A percentile compares a stretch with the other conserved stretches of the same genome.
phyloP scores from a whole-genome alignment of 139 green algal species.

The Edaphochlamys debaryana region DNA sequence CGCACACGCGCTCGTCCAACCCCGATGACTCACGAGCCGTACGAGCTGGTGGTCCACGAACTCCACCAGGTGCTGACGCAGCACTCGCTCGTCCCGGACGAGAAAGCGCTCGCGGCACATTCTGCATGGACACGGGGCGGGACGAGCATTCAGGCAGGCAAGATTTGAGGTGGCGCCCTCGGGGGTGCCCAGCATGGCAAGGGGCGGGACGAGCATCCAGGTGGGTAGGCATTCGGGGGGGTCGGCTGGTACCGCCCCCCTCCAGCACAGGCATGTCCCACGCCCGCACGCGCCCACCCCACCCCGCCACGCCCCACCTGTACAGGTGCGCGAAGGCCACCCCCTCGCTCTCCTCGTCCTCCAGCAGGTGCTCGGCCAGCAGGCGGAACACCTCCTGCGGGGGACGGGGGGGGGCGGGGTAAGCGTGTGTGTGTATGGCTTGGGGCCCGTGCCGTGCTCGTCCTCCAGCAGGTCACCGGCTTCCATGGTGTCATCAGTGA shows the following conservation, averaged over 20 bases:
- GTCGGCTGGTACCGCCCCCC: too few relatives aligned
- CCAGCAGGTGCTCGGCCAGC: slow-evolving; percentile 78
- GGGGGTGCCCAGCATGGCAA: too few relatives aligned
- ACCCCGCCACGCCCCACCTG: slow-evolving; percentile 10
- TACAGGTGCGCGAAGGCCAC: slow-evolving; percentile 55
- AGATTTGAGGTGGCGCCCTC: too few relatives aligned
- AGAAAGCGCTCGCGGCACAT: slow-evolving; percentile 90
- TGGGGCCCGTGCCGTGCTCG: too few relatives aligned
- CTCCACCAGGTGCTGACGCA: slow-evolving; percentile 86
- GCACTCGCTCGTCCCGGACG: slow-evolving; percentile 74
- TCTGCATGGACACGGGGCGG: slow-evolving; percentile 56
- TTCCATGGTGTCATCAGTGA: too few relatives aligned
- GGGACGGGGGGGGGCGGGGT: slow-evolving; percentile 33
- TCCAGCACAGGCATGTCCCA: too few relatives aligned
- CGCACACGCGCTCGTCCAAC: too few relatives aligned
- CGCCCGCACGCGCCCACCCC: too few relatives aligned
- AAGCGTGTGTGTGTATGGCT: background rate
- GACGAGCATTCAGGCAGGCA: too few relatives aligned
- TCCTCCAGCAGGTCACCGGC: too few relatives aligned
- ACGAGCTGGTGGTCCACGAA: slow-evolving; percentile 90
- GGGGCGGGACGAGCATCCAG: background rate
- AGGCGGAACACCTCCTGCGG: slow-evolving; percentile 76
- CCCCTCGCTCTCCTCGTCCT: slow-evolving; percentile 49
- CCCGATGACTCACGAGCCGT: too few relatives aligned
- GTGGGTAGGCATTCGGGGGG: too few relatives aligned